Base-by-base conservation (phyloP, 1,284 basidiomycete species). In the Boletus sp. region DNA sequence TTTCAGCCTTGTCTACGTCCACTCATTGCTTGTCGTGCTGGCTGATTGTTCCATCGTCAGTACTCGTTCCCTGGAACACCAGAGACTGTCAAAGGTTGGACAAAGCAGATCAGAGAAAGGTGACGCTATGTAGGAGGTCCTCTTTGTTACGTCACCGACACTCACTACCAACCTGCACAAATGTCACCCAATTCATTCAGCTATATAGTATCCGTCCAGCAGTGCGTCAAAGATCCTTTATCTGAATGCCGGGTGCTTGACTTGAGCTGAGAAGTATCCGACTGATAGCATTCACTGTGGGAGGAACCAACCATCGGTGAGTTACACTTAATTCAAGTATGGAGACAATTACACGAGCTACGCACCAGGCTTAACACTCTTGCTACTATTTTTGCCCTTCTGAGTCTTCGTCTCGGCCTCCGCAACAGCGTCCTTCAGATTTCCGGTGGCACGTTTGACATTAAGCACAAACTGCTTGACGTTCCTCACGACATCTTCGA, bases 261-360 rank as follows among this genome's bases (percentile, higher is more conserved):
- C 86, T 87, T 28, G 94, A 94, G 76, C 92, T 94, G 58, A 97
- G 81, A 66, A 93, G 81, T 27, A 95, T 88, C 65, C 88, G 87
- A 43, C 78, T 82, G 67, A 95, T 91, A 13, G 84, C 77, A 52
- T 87, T 89, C 30, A 86, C 93, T 93, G 38, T 10, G n/a, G n/a
- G n/a, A n/a, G n/a, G n/a, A n/a, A n/a, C n/a, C 60, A 35, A 38
- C 66, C n/a, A 67, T 72, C 52, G 66, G 59, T 66, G 49, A 56
- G 54, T 46, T 44, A 54, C 57, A 44, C 57, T 44, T 37, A 27
- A 8, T 46, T 58, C 38, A 28, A 56, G 54, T 50, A 35, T 17
- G 27, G 47, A 49, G 60, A 50, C 31, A 50, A 33, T 16, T 31
- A 14, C 40, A 61, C 25, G 46, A 54, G 31, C 25, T 37, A 73